phyloP scores from a whole-genome alignment of 1,284 basidiomycete species.

The Porodaedalea pini region DNA sequence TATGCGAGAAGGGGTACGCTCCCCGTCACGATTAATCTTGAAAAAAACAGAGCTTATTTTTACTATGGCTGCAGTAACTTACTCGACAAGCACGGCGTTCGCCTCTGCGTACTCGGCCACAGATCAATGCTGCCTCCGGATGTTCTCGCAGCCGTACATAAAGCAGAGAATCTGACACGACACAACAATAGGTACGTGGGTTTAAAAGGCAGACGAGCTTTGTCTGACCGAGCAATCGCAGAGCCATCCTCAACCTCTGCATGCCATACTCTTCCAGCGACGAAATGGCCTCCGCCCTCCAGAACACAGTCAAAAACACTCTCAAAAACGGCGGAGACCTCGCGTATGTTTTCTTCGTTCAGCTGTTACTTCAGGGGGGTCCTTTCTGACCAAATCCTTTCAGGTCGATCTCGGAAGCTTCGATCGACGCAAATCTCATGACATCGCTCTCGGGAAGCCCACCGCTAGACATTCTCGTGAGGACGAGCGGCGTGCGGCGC shows the following conservation, averaged over 20 bases:
- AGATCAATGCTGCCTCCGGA: constrained; percentile 72
- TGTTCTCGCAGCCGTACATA: constrained; percentile 67
- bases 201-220: background rate
- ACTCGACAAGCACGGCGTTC: constrained; percentile 77
- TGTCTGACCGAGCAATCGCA: constrained; percentile 31
- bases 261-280: constrained; percentile 93
- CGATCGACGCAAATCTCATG: constrained; percentile 65
- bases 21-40: background rate
- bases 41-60: background rate
- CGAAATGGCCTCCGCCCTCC: constrained; percentile 83
- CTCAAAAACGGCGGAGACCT: constrained; percentile 37
- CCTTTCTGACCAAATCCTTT: background rate
- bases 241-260: constrained; percentile 90
- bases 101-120: constrained; percentile 82
- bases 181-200: constrained; percentile 62
- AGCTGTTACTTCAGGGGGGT: constrained; percentile 3
- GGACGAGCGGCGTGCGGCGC: constrained; percentile 89
- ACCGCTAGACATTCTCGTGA: constrained; percentile 86
- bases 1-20: constrained; percentile 78
- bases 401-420: constrained; percentile 61
- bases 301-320: constrained; percentile 51
- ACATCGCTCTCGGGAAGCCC: constrained; percentile 67
- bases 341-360: constrained; percentile 23
- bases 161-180: constrained; percentile 79
- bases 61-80: constrained; percentile 53